phyloP scores from a whole-genome alignment of 164 flowering plant genomes.

The Magnolia changhungtana region DNA sequence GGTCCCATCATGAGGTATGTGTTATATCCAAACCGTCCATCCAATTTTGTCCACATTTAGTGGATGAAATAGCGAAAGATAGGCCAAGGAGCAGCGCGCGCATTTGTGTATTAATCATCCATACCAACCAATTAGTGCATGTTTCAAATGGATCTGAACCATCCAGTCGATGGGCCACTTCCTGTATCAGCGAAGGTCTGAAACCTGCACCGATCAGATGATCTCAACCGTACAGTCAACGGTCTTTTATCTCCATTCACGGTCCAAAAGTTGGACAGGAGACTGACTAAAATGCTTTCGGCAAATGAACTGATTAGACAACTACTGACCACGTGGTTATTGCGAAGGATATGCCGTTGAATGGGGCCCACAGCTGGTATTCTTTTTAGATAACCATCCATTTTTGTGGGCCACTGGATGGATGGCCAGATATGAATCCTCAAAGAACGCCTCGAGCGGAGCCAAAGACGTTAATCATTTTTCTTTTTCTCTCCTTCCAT shows the following conservation, averaged over 20 bases:
- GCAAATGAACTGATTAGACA: not conserved
- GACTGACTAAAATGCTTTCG: not conserved
- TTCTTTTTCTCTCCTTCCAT: too few species aligned
- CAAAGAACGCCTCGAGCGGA: not conserved
- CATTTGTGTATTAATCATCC: not conserved
- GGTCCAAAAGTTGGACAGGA: not conserved
- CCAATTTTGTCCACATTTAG: not conserved
- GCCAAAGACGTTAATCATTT: too few species aligned
- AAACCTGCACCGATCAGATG: not conserved
- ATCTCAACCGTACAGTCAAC: not conserved
- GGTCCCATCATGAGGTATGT: too few species aligned
- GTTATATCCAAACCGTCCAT: too few species aligned
- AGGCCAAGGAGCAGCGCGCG: not conserved
- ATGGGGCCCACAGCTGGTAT: not conserved
- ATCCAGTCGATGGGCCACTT: not conserved
- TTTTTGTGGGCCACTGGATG: too few species aligned
- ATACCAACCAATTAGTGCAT: not conserved
- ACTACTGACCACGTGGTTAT: not conserved
- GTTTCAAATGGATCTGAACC: not conserved
- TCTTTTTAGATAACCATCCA: not conserved
- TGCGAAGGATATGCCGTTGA: not conserved
- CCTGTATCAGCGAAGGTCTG: too few species aligned
- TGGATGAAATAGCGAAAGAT: not conserved
- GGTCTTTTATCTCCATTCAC: too few species aligned
- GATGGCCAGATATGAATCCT: too few species aligned